Conservation (phyloP, 2,329 filamentous ascomycete genomes). For the Colletotrichum tabaci region DNA sequence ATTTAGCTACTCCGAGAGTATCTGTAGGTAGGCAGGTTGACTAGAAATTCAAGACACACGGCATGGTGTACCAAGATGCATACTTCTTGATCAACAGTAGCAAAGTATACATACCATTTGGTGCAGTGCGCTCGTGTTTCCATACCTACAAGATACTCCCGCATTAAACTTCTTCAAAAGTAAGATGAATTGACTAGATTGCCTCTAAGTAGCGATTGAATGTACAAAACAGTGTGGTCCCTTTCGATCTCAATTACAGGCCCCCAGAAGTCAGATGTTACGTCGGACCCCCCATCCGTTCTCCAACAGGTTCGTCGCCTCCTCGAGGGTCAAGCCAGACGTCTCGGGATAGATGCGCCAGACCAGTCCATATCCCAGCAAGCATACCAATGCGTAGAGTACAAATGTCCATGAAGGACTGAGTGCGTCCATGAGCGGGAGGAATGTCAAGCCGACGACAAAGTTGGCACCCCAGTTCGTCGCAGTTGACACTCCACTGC, state of each 20-base stretch:
- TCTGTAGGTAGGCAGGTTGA: too few species aligned
- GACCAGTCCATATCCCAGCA: slow-evolving; percentile 75
- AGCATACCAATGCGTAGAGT: slow-evolving; percentile 82
- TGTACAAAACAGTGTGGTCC: neutral
- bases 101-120: too few species aligned
- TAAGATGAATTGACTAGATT: neutral
- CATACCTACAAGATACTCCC: too few species aligned
- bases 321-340: slow-evolving; percentile 84
- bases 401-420: slow-evolving; percentile 84
- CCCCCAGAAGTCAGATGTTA: slow-evolving; percentile 15
- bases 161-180: neutral
- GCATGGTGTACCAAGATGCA: too few species aligned
- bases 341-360: slow-evolving; percentile 90
- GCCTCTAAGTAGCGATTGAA: neutral
- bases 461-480: slow-evolving; percentile 94
- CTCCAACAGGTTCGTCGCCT: slow-evolving; percentile 79
- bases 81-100: too few species aligned
- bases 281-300: slow-evolving; percentile 79
- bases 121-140: too few species aligned
- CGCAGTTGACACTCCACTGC: slow-evolving; percentile 80
- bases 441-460: slow-evolving; percentile 85
- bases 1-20: too few species aligned
- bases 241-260: neutral
- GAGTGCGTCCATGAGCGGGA: slow-evolving; percentile 86
- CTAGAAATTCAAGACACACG: too few species aligned